These are phyloP conservation scores for Pseudonitzschia pungens DNA, from an alignment of 108 stramenopile genomes.

Conservation along the genomic window DNA sequence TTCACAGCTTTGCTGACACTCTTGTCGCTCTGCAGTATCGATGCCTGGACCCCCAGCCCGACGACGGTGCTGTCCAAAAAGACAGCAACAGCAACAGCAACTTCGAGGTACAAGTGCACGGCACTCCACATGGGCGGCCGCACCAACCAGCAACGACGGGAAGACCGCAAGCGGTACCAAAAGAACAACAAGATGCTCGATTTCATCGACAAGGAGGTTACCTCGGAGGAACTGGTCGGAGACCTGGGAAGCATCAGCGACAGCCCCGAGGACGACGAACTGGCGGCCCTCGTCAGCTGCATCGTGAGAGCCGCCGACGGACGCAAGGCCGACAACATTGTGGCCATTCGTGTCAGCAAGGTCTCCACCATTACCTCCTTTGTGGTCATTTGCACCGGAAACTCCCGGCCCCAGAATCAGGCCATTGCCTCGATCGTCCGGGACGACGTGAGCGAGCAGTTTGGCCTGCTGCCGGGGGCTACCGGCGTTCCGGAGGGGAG, in stretches of 20 bases:
- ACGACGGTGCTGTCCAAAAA: too few species aligned
- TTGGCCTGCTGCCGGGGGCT: constrained; percentile 44
- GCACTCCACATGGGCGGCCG: not conserved
- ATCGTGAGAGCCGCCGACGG: constrained; percentile 83
- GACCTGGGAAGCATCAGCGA: constrained; percentile 1
- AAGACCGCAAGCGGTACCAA: constrained; percentile 8
- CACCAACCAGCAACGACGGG: not conserved
- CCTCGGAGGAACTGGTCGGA: constrained; percentile 30
- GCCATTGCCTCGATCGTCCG: constrained; percentile 87
- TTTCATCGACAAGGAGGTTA: constrained; percentile 38
- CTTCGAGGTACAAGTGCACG: not conserved
- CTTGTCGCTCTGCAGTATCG: not conserved
- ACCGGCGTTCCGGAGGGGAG: constrained; percentile 83
- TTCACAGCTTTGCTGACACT: not conserved
- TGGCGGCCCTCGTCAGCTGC: constrained; percentile 32
- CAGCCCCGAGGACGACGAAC: constrained; percentile 31
- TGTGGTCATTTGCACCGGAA: constrained; percentile 78
- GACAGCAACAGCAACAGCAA: too few species aligned
- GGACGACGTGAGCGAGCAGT: constrained; percentile 71
- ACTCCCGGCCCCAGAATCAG: constrained; percentile 90
- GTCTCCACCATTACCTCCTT: constrained; percentile 78
- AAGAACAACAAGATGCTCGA: constrained; percentile 34
- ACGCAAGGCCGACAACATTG: constrained; percentile 86
- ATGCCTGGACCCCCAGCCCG: not conserved
- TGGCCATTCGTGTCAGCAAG: constrained; percentile 70